These are phyloP conservation scores for Kluyveromyces marxianus DNA, from an alignment of 1,139 yeast species.

Conservation along the genomic window DNA sequence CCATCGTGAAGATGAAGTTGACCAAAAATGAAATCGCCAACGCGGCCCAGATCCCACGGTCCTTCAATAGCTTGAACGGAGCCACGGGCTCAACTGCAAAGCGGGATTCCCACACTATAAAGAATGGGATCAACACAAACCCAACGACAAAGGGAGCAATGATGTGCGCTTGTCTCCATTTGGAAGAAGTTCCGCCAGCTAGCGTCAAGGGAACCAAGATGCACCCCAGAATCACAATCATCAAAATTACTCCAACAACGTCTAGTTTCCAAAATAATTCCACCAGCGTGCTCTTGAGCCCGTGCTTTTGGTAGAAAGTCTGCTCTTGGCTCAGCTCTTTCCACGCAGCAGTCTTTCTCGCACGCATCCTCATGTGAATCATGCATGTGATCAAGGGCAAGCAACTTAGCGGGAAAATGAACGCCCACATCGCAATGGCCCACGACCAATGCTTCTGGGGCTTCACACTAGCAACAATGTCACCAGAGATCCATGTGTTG, in stretches of 20 bases:
- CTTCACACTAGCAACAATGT: constrained; percentile 36
- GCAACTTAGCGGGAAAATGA: constrained; percentile 54
- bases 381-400: constrained; percentile 48
- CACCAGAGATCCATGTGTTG: constrained; percentile 65
- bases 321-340: constrained; percentile 27
- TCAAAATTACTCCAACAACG: constrained; percentile 43
- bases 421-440: constrained; percentile 72
- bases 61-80: constrained; percentile 47
- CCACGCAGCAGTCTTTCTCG: constrained; percentile 42
- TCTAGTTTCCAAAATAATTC: constrained; percentile 43
- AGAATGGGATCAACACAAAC: constrained; percentile 44
- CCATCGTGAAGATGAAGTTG: constrained; percentile 56
- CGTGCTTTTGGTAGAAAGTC: constrained; percentile 20
- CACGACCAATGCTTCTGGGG: constrained; percentile 47
- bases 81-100: constrained; percentile 47
- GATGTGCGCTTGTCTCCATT: constrained; percentile 50
- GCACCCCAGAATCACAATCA: constrained; percentile 47
- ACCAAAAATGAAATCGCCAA: constrained; percentile 31
- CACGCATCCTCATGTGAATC: constrained; percentile 46
- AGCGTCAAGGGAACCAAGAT: constrained; percentile 43
- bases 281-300: constrained; percentile 13
- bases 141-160: constrained; percentile 62
- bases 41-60: constrained; percentile 63
- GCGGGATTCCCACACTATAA: constrained; percentile 45
- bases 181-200: constrained; percentile 49